phyloP scores from a whole-genome alignment of 495 filamentous ascomycete genomes.

The Penicillium soppii region DNA sequence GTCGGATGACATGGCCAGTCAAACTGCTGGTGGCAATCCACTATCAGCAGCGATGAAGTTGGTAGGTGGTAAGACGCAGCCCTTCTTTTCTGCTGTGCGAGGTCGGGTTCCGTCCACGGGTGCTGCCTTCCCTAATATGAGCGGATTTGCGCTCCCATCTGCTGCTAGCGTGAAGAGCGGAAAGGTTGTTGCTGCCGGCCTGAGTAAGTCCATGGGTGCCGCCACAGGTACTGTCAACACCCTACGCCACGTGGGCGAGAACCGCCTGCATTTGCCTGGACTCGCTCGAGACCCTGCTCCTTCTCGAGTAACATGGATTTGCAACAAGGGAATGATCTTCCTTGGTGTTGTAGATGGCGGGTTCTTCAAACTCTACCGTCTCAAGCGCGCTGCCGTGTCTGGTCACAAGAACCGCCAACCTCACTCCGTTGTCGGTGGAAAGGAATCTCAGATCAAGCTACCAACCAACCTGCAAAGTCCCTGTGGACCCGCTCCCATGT shows the following conservation, averaged over 20 bases:
- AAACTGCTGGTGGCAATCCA: conserved; percentile 55
- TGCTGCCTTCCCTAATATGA: conserved; percentile 43
- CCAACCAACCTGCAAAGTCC: conserved; percentile 40
- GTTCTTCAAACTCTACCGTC: conserved; percentile 63
- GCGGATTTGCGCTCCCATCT: conserved; percentile 56
- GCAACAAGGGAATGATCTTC: conserved; percentile 33
- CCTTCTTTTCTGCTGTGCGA: conserved; percentile 56
- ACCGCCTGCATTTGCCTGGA: conserved; percentile 71
- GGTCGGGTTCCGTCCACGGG: conserved; percentile 50
- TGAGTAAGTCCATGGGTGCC: conserved; percentile 80
- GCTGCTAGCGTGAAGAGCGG: conserved; percentile 69
- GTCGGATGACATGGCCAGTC: conserved; percentile 45
- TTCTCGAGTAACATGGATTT: conserved; percentile 43
- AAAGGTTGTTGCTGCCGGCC: conserved; percentile 76
- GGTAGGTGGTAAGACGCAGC: conserved; percentile 56
- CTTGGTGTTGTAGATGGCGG: conserved; percentile 40
- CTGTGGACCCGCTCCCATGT: conserved; percentile 39
- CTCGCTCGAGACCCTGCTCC: conserved; percentile 44
- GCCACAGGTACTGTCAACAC: conserved; percentile 75
- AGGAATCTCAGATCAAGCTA: conserved; percentile 65
- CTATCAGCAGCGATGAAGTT: conserved; percentile 64
- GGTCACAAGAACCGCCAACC: conserved; percentile 46
- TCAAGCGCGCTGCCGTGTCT: conserved; percentile 45
- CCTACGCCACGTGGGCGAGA: conserved; percentile 79
- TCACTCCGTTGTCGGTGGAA: conserved; percentile 53